These are phyloP conservation scores for Solanum chmielewskii DNA, from an alignment of 257 asterid species.

Conservation along the genomic window DNA sequence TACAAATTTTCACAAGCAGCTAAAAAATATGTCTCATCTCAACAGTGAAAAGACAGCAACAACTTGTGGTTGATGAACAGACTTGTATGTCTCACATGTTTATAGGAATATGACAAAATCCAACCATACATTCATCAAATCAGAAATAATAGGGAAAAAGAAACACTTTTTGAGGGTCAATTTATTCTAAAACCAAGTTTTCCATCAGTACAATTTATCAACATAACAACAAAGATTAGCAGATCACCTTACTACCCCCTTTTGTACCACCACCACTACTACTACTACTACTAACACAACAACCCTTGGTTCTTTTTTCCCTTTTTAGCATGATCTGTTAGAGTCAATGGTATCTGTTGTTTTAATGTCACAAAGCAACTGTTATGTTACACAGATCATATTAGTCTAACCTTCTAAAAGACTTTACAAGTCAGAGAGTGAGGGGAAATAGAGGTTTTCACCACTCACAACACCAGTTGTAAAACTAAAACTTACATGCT, in stretches of 20 bases:
- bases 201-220: slow-evolving; percentile 16
- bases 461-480: slow-evolving; percentile 4
- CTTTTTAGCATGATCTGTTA: slow-evolving; percentile 23
- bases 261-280: neutral
- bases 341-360: slow-evolving; percentile 11
- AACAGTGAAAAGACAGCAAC: neutral
- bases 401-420: slow-evolving; percentile 7
- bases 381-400: slow-evolving; percentile 34
- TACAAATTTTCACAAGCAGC: neutral
- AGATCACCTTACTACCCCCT: neutral
- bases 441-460: slow-evolving; percentile 2
- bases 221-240: slow-evolving; percentile 2
- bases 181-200: slow-evolving; percentile 13
- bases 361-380: slow-evolving; percentile 14
- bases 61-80: neutral
- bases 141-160: neutral
- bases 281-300: neutral
- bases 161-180: slow-evolving; percentile 1
- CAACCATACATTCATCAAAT: neutral
- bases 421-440: slow-evolving; percentile 13
- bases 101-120: neutral
- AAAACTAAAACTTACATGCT: neutral
- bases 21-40: neutral
- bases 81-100: neutral
- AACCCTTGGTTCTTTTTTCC: neutral